Percentiles rank a stretch among this genome's conserved stretches.
Evolutionary conservation across 208 protist genomes (phyloP).

Genomic region (Giardia muris): DNA sequence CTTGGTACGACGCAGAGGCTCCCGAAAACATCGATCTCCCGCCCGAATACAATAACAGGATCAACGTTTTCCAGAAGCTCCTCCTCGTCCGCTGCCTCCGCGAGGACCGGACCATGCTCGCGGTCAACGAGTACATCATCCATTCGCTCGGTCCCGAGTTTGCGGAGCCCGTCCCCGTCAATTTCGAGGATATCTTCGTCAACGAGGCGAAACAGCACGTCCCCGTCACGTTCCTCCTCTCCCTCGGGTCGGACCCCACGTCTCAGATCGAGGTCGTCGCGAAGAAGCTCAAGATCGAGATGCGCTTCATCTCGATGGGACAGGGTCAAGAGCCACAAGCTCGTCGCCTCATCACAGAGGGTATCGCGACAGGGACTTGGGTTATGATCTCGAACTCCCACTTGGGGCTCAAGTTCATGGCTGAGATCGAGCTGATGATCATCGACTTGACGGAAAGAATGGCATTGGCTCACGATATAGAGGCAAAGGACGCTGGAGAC

Average conservation of each 20-base stretch:
- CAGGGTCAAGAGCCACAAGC: conserved; percentile 85
- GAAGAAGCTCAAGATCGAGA: conserved; percentile 63
- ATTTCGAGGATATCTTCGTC: conserved; percentile 64
- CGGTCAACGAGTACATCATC: conserved; percentile 68
- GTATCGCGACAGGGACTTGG: conserved; percentile 53
- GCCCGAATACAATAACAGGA: conserved; percentile 61
- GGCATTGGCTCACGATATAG: conserved; percentile 11
- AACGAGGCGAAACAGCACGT: conserved; percentile 57
- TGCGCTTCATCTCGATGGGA: conserved; percentile 75
- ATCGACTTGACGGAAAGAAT: background rate
- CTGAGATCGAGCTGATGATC: conserved; percentile 39
- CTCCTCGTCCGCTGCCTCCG: conserved; percentile 73
- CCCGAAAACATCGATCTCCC: conserved; percentile 61
- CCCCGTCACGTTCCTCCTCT: conserved; percentile 82
- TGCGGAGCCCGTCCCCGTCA: conserved; percentile 62
- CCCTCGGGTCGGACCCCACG: conserved; percentile 79
- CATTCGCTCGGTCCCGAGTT: conserved; percentile 68
- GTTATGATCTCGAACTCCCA: conserved; percentile 65
- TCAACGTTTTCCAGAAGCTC: conserved; percentile 70
- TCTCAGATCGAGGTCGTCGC: conserved; percentile 69
- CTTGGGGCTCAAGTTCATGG: conserved; percentile 55
- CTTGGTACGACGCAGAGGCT: conserved; percentile 58
- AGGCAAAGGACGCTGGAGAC: background rate
- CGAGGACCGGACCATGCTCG: conserved; percentile 77
- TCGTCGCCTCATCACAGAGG: conserved; percentile 56